Evolutionary conservation across 225 moss, liverwort and hornwort species (phyloP).

Genomic region (Marchantia polymorpha): DNA sequence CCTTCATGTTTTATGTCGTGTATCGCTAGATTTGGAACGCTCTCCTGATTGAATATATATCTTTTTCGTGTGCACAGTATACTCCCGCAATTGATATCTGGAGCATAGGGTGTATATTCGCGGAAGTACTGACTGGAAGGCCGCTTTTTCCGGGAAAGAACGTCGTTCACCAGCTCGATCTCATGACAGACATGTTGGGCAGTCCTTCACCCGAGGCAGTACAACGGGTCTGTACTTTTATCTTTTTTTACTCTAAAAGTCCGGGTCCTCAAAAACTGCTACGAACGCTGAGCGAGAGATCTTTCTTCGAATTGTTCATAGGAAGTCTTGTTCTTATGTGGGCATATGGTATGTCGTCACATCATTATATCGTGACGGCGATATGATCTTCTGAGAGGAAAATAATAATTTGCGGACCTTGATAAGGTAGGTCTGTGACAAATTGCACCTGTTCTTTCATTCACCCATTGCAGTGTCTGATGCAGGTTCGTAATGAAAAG

Average conservation of each 20-base stretch:
- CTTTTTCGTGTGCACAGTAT: constrained; percentile 53
- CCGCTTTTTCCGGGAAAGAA: constrained; percentile 99
- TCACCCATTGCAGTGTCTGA: constrained; percentile 24
- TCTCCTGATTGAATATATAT: background rate
- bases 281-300: no score
- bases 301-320: no score
- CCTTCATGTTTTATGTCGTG: background rate
- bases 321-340: no score
- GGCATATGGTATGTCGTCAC: no score
- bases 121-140: constrained; percentile 98
- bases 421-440: background rate
- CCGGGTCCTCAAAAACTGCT: background rate
- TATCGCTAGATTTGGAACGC: background rate
- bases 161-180: constrained; percentile 97
- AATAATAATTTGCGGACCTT: no score
- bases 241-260: background rate
- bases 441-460: constrained; percentile 10
- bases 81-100: constrained; percentile 99
- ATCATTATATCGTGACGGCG: no score
- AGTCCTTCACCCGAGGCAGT: constrained; percentile 94
- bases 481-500: constrained; percentile 97
- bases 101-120: constrained; percentile 99
- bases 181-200: constrained; percentile 99
- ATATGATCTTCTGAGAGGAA: no score
- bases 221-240: constrained; percentile 61